A percentile compares a stretch with the other conserved stretches of the same genome.
Conservation (phyloP, 768 basidiomycete species). For the Piloderma croceum region DNA sequence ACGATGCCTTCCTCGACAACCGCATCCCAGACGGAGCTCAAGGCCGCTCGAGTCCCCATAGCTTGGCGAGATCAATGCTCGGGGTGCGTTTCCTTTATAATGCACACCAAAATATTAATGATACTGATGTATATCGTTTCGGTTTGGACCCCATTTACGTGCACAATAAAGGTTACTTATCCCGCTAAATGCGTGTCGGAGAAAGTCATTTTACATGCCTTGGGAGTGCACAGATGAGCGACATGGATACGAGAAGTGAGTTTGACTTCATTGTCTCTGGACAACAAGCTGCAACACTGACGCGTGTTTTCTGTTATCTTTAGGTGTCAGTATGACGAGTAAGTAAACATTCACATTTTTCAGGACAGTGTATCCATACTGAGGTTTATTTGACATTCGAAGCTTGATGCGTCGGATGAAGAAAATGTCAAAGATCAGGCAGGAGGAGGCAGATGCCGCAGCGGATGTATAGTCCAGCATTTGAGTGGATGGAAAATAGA, state of each 20-base stretch:
- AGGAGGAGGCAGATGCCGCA: neutral
- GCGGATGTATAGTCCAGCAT: too few species aligned
- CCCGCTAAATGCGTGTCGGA: conserved; percentile 83
- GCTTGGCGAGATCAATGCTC: conserved; percentile 90
- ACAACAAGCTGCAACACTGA: neutral
- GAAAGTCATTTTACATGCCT: conserved; percentile 70
- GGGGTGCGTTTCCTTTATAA: conserved; percentile 51
- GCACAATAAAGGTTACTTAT: conserved; percentile 79
- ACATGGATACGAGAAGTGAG: conserved; percentile 81
- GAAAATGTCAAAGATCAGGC: neutral
- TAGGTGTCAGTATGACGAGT: neutral
- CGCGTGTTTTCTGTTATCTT: neutral
- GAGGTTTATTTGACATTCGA: neutral
- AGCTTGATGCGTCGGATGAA: neutral
- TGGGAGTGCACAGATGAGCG: conserved; percentile 93
- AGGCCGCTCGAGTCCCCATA: conserved; percentile 66
- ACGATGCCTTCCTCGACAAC: conserved; percentile 67
- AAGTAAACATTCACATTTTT: neutral
- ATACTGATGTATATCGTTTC: conserved; percentile 2
- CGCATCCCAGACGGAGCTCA: conserved; percentile 81
- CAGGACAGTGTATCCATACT: neutral
- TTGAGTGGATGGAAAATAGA: too few species aligned
- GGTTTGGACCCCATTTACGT: conserved; percentile 1
- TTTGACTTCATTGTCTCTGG: too few species aligned
- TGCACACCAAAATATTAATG: neutral